Conservation (phyloP, 805 yeast genomes). For the Allodekkera sacchari region DNA sequence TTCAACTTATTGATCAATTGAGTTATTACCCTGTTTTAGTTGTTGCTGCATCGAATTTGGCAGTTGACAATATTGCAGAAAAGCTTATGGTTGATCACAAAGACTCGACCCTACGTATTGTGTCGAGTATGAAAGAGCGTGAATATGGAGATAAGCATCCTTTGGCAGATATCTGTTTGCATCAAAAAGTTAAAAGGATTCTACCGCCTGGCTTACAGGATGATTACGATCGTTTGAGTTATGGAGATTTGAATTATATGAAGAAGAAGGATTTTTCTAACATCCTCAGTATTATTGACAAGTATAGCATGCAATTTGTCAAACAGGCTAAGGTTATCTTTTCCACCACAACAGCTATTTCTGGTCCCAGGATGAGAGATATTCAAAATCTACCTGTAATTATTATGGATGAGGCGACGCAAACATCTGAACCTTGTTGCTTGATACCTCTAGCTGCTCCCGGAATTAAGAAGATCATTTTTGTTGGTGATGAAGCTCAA, state of each 20-base stretch:
- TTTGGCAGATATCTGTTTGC: conserved; percentile 52
- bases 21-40: conserved; percentile 57
- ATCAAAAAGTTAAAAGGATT: conserved; percentile 46
- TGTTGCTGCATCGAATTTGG: conserved; percentile 70
- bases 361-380: conserved; percentile 53
- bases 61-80: conserved; percentile 70
- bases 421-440: conserved; percentile 65
- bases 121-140: conserved; percentile 50
- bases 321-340: conserved; percentile 63
- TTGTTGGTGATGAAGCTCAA: conserved; percentile 76
- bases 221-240: conserved; percentile 31
- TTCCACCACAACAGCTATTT: conserved; percentile 67
- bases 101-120: conserved; percentile 47
- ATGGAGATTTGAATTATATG: conserved; percentile 34
- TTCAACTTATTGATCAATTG: conserved; percentile 58
- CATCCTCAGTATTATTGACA: conserved; percentile 20
- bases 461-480: conserved; percentile 57
- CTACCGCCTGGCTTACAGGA: conserved; percentile 39
- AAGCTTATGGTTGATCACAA: conserved; percentile 45
- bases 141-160: conserved; percentile 52
- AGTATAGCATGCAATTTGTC: conserved; percentile 40
- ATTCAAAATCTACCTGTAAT: conserved; percentile 47
- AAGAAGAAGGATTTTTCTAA: conserved; percentile 3
- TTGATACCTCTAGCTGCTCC: conserved; percentile 64
- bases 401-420: conserved; percentile 74